Evolutionary conservation across 1,284 basidiomycete species (phyloP).

Genomic region (Vanrija sp.): DNA sequence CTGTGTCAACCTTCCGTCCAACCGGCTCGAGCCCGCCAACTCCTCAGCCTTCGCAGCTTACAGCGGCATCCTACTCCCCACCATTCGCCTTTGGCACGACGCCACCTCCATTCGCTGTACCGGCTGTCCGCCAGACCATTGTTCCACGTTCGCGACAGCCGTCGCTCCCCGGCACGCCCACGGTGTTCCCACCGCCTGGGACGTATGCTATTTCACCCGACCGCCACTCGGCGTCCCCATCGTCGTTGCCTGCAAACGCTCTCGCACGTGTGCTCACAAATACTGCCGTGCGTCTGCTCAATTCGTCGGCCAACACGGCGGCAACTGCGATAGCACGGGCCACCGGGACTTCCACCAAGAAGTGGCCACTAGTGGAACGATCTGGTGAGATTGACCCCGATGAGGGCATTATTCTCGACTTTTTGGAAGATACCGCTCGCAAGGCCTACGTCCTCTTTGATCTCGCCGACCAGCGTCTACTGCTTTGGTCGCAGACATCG

Average conservation of each 20-base stretch:
- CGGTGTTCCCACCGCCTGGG: slow-evolving; percentile 34
- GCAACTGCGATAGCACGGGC: slow-evolving; percentile 42
- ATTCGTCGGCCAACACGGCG: slow-evolving; percentile 53
- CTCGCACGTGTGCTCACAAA: slow-evolving; percentile 80
- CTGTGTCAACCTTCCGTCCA: slow-evolving; percentile 41
- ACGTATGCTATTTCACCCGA: slow-evolving; percentile 15
- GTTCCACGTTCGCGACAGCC: slow-evolving; percentile 23
- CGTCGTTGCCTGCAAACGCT: slow-evolving; percentile 55
- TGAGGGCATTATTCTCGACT: slow-evolving; percentile 71
- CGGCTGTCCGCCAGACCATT: slow-evolving; percentile 18
- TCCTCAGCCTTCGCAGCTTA: slow-evolving; percentile 17
- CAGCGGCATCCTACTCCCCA: slow-evolving; percentile 42
- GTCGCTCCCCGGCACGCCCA: slow-evolving; percentile 33
- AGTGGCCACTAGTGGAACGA: slow-evolving; percentile 34
- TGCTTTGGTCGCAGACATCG: slow-evolving; percentile 50
- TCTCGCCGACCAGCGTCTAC: slow-evolving; percentile 90
- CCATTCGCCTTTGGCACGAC: slow-evolving; percentile 49
- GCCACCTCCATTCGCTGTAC: slow-evolving; percentile 47
- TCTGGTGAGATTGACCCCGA: slow-evolving; percentile 58
- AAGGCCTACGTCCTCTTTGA: slow-evolving; percentile 90
- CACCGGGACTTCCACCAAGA: slow-evolving; percentile 24
- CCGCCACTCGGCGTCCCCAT: slow-evolving; percentile 32
- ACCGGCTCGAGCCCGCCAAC: slow-evolving; percentile 10
- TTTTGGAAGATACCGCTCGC: slow-evolving; percentile 83
- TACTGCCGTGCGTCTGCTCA: slow-evolving; percentile 87